These are phyloP conservation scores for Lolium rigidum DNA, from an alignment of 176 grass and related monocot species.

Conservation along the genomic window DNA sequence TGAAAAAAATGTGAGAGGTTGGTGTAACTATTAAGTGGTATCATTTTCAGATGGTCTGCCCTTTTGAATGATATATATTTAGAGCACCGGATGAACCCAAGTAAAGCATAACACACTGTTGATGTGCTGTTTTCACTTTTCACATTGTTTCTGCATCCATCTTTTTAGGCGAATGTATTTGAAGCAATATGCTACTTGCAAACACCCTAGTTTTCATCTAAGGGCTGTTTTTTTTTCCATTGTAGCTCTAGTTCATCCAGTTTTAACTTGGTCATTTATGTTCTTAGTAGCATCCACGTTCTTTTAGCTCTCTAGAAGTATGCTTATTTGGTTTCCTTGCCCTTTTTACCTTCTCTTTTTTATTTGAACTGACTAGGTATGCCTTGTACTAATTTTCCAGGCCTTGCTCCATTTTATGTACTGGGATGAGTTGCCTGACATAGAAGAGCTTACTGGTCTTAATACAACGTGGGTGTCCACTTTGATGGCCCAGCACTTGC, in stretches of 20 bases:
- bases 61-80: background rate
- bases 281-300: background rate
- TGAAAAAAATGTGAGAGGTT: background rate
- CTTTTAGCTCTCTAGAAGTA: background rate
- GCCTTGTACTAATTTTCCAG: conserved; percentile 47
- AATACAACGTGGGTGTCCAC: conserved; percentile 85
- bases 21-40: background rate
- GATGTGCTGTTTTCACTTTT: conserved; percentile 10
- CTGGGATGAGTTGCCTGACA: conserved; percentile 86
- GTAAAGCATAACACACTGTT: background rate
- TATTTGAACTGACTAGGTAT: conserved; percentile 7
- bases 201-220: background rate
- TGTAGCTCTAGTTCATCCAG: conserved; percentile 7
- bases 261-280: background rate
- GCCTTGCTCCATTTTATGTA: conserved; percentile 98
- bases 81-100: background rate
- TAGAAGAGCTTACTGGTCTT: conserved; percentile 86
- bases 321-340: background rate
- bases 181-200: background rate
- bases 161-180: background rate
- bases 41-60: background rate
- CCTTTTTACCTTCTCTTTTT: background rate
- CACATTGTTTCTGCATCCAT: background rate
- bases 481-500: conserved; percentile 95
- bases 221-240: background rate